Conservation (phyloP, 108 stramenopile species). For the Pinguiococcus pyrenoidosus region DNA sequence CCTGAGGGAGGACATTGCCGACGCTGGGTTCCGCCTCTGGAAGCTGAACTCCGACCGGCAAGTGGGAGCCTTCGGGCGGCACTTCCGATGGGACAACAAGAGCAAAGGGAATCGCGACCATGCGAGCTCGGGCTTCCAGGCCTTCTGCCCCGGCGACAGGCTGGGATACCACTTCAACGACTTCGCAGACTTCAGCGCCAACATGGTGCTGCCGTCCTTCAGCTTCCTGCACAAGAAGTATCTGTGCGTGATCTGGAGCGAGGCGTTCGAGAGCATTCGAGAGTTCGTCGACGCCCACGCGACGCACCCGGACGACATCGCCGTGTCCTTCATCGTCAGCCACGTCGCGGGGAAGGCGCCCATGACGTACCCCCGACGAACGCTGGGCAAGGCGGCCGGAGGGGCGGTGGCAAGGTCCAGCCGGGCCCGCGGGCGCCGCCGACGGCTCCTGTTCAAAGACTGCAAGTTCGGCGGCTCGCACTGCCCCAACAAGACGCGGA, state of each 20-base stretch:
- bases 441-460: too few species aligned
- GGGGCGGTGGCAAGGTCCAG: neutral
- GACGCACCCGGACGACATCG: slow-evolving; percentile 68
- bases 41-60: slow-evolving; percentile 65
- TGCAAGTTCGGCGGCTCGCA: too few species aligned
- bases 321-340: slow-evolving; percentile 58
- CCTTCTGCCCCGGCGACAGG: slow-evolving; percentile 48
- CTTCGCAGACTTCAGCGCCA: slow-evolving; percentile 55
- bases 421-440: too few species aligned
- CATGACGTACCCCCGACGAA: slow-evolving; percentile 42
- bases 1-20: slow-evolving; percentile 45
- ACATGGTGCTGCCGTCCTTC: slow-evolving; percentile 36
- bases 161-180: slow-evolving; percentile 56
- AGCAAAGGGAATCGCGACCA: too few species aligned
- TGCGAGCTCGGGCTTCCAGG: too few species aligned
- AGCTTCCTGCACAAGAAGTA: slow-evolving; percentile 51
- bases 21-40: slow-evolving; percentile 64
- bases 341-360: slow-evolving; percentile 62
- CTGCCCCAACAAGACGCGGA: too few species aligned
- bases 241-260: slow-evolving; percentile 69
- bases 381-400: slow-evolving; percentile 8
- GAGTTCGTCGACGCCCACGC: slow-evolving; percentile 53
- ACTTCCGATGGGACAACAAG: slow-evolving; percentile 45
- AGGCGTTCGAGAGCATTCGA: slow-evolving; percentile 58
- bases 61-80: slow-evolving; percentile 54